Evolutionary conservation across 2,329 filamentous ascomycete species (phyloP), one percentile per base, ranked within the genome.

Genomic region (Simplicillium aogashimaense): DNA sequence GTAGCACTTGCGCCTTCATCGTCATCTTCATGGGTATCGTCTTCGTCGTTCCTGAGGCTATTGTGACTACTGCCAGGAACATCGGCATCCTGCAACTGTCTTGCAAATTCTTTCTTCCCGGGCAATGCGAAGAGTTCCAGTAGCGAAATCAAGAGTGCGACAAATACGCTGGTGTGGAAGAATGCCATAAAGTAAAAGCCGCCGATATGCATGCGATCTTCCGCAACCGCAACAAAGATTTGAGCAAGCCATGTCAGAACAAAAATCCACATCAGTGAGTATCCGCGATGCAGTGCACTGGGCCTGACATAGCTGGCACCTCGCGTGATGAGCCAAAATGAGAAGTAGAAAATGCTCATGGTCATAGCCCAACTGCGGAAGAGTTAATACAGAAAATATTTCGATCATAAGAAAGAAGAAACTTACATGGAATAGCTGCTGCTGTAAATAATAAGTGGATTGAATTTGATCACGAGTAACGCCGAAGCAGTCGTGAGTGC

Each of bases 361-460:
- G 88, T 84, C 81, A 94, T 94, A 20, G 78, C 77, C 86, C 88
- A 94, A 1, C 70, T 73, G 30, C 5, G 4, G 3, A 2, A 8
- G 16, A 47, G 53, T 38, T 55, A 49, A 35, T 7, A 32, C 7
- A 18, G 3, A 10, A 10, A n/a, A 34, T 15, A 14, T 14, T 4
- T 12, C 18, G n/a, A 17, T 12, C 13, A 17, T 4, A 35, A 7
- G 16, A 25, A 25, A 9, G 20, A 2, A 11, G 15, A 1, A 8
- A 63, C 70, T 58, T 55, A 74, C 53, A 95, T 83, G 5, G 85
- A 72, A 57, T 92, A 97, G 36, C 81, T 74, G 51, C 84, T 94
- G 61, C 86, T 89, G 64, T 95, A 92, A n/a, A 92, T 69, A 51
- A 97, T 87, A 51, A 86, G 75, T 1, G 90, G 88, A 54, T 97